These are phyloP conservation scores for Lanmaoa rubissima DNA, from an alignment of 768 basidiomycete genomes.

Conservation along the genomic window DNA sequence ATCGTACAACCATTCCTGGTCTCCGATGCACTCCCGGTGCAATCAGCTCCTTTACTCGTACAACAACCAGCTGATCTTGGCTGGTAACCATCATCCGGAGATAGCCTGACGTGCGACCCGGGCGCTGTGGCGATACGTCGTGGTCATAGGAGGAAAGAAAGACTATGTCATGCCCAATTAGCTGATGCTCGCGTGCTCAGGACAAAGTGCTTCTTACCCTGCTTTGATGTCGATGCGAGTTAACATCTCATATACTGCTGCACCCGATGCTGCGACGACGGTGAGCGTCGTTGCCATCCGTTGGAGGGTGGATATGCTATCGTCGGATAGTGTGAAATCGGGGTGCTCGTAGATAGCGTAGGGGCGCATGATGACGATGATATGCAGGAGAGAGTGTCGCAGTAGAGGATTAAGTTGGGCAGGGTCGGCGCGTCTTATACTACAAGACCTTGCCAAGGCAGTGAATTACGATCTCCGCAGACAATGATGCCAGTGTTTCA, in stretches of 20 bases:
- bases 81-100: neutral
- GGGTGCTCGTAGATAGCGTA: slow-evolving; percentile 36
- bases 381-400: neutral
- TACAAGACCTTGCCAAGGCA: neutral
- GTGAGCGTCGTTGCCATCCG: slow-evolving; percentile 28
- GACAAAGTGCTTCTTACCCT: slow-evolving; percentile 14
- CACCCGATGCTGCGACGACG: slow-evolving; percentile 33
- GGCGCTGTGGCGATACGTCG: neutral
- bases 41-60: slow-evolving; percentile 8
- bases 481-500: slow-evolving; percentile 15
- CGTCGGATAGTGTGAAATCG: slow-evolving; percentile 30
- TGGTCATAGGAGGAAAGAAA: slow-evolving; percentile 14
- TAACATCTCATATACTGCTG: slow-evolving; percentile 32
- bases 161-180: slow-evolving; percentile 9
- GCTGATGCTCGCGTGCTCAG: neutral
- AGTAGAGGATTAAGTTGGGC: neutral
- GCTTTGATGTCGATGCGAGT: slow-evolving; percentile 10
- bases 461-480: slow-evolving; percentile 8
- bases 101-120: neutral
- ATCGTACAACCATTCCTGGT: slow-evolving; percentile 5
- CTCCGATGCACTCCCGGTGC: neutral
- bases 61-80: slow-evolving; percentile 8
- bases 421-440: slow-evolving; percentile 5
- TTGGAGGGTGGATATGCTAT: slow-evolving; percentile 22
- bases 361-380: slow-evolving; percentile 26